Evolutionary conservation across 441 rosid species (phyloP).

Genomic region (Populus tomentosa): DNA sequence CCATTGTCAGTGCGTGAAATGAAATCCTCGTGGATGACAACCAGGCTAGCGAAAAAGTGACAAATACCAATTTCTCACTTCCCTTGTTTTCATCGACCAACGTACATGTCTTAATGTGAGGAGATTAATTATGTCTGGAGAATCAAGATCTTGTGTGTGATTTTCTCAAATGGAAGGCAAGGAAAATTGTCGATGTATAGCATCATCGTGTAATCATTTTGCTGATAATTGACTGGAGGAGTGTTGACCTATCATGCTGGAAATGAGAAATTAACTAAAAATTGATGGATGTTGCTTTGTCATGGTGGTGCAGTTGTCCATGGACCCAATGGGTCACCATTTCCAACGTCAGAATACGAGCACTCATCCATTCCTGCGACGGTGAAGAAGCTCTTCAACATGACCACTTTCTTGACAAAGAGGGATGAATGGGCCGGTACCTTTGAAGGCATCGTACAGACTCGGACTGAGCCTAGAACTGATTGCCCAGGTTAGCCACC

Average conservation of each 20-base stretch:
- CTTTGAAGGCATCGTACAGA: conserved; percentile 58
- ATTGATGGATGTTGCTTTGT: neutral
- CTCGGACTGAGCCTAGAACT: conserved; percentile 54
- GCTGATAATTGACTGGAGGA: neutral
- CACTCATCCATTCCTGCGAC: conserved; percentile 53
- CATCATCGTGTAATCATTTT: neutral
- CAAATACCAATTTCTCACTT: neutral
- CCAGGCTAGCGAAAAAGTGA: neutral
- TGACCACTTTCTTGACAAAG: conserved; percentile 65
- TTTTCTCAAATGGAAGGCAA: neutral
- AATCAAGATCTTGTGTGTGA: neutral
- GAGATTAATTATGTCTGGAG: neutral
- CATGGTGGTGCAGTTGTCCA: conserved; percentile 55
- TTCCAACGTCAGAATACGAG: conserved; percentile 35
- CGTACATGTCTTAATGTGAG: neutral
- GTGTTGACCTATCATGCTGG: neutral
- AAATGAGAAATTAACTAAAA: neutral
- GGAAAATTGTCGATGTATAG: neutral
- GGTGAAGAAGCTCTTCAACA: conserved; percentile 49
- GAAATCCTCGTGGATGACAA: neutral
- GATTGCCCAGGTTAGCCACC: conserved; percentile 63
- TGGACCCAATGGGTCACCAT: conserved; percentile 70
- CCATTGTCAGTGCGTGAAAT: neutral
- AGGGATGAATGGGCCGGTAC: conserved; percentile 90
- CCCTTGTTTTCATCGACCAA: neutral